Conservation (phyloP, 1,284 basidiomycete species). For the Fomitopsis palustris region DNA sequence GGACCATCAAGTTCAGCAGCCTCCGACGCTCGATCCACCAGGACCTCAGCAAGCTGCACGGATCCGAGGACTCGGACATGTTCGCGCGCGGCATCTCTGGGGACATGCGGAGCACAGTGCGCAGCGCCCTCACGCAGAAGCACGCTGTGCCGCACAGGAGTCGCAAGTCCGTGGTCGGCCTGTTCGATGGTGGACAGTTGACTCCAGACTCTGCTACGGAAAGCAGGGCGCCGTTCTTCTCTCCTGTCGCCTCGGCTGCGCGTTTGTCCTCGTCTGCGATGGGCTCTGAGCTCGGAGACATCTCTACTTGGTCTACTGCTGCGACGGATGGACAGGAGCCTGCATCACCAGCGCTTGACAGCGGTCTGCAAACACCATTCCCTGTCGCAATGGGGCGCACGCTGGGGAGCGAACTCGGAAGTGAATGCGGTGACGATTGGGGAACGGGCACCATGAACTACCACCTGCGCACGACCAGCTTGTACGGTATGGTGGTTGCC, state of each 20-base stretch:
- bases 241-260: conserved; percentile 18
- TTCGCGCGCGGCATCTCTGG: conserved; percentile 30
- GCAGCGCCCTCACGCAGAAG: conserved; percentile 12
- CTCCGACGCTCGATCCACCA: conserved; percentile 37
- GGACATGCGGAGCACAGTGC: conserved; percentile 34
- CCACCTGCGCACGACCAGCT: conserved; percentile 47
- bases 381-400: conserved; percentile 33
- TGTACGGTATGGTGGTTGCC: conserved; percentile 41
- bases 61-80: conserved; percentile 19
- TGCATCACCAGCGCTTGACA: conserved; percentile 19
- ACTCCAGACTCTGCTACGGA: conserved; percentile 5
- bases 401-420: conserved; percentile 54
- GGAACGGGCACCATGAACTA: conserved; percentile 35
- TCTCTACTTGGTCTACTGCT: conserved; percentile 23
- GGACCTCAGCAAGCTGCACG: conserved; percentile 20
- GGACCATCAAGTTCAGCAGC: conserved; percentile 43
- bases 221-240: background rate
- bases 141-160: conserved; percentile 21
- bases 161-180: conserved; percentile 62
- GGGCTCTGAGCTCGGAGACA: conserved; percentile 11
- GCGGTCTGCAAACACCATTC: conserved; percentile 13
- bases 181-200: conserved; percentile 45
- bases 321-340: conserved; percentile 21
- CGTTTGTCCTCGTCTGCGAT: conserved; percentile 3
- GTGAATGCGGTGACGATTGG: conserved; percentile 39